Percentiles rank a stretch among this genome's conserved stretches.
phyloP scores from a whole-genome alignment of 495 filamentous ascomycete genomes.

The Aspergillus coremiiformis region DNA sequence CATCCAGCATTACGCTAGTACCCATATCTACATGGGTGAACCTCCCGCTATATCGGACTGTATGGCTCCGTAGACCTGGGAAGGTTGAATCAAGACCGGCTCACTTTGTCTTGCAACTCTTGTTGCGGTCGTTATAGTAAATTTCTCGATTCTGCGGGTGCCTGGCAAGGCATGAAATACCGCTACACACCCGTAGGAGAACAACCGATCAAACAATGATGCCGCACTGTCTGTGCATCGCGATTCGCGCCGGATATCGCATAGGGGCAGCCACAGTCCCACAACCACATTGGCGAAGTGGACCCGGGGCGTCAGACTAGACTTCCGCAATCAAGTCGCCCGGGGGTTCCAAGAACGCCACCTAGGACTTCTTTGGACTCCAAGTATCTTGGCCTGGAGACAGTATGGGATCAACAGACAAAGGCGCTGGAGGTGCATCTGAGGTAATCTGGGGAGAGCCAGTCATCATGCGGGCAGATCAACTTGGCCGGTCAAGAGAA shows the following conservation, averaged over 20 bases:
- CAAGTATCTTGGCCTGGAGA: slow-evolving; percentile 9
- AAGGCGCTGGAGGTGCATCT: not conserved
- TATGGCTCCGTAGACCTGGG: no score
- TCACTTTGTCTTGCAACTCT: no score
- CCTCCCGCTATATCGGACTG: no score
- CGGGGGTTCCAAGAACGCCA: slow-evolving; percentile 2
- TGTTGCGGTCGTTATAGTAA: no score
- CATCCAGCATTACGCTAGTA: no score
- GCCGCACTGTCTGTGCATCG: not conserved
- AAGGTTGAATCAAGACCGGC: no score
- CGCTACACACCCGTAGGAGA: not conserved
- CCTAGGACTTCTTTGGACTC: slow-evolving; percentile 1
- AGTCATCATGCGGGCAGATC: slow-evolving; percentile 1
- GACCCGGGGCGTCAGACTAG: not conserved
- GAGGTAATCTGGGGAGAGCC: not conserved
- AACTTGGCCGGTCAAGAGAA: not conserved
- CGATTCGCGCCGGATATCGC: not conserved
- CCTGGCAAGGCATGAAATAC: not conserved
- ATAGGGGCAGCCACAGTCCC: not conserved
- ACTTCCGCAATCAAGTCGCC: not conserved
- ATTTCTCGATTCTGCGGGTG: no score
- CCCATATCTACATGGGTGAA: no score
- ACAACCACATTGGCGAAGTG: not conserved
- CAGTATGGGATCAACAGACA: not conserved
- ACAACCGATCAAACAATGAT: not conserved